Percentiles rank a stretch among this genome's conserved stretches.
phyloP scores from a whole-genome alignment of 108 stramenopile genomes.

The Skeletonema costatum region DNA sequence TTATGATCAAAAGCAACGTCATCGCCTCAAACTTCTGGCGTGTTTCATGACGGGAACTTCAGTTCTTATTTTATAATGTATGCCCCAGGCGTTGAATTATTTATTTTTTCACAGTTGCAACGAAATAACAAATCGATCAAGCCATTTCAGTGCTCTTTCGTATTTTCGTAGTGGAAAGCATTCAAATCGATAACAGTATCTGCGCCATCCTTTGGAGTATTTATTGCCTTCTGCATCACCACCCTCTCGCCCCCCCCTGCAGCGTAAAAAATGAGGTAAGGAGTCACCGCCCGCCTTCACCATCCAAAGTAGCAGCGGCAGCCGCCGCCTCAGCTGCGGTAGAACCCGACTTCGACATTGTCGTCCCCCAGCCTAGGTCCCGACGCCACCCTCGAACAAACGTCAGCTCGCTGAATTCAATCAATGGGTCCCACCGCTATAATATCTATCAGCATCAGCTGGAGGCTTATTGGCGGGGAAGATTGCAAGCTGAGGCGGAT shows the following conservation, averaged over 20 bases:
- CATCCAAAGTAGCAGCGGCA: not conserved
- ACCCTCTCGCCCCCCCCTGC: no score
- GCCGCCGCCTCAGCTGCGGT: not conserved
- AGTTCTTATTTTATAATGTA: no score
- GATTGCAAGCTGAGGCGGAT: not conserved
- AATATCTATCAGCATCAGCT: slow-evolving; percentile 17
- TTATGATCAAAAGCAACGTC: no score
- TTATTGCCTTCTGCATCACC: not conserved
- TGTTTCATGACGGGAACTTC: no score
- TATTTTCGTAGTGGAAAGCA: no score
- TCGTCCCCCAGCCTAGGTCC: not conserved
- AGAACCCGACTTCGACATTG: not conserved
- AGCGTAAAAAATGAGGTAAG: not conserved
- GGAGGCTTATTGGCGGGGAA: slow-evolving; percentile 9
- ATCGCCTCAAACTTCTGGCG: no score
- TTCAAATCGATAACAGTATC: not conserved
- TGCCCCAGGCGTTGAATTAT: no score
- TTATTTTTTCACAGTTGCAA: no score
- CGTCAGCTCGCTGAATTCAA: slow-evolving; percentile 28
- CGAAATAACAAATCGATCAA: no score
- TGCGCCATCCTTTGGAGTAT: not conserved
- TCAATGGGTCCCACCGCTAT: slow-evolving; percentile 22
- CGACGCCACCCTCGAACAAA: not conserved
- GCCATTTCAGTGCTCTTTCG: no score
- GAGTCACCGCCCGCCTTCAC: not conserved